phyloP scores from a whole-genome alignment of 225 moss, liverwort and hornwort species.

The Climacium dendroides region DNA sequence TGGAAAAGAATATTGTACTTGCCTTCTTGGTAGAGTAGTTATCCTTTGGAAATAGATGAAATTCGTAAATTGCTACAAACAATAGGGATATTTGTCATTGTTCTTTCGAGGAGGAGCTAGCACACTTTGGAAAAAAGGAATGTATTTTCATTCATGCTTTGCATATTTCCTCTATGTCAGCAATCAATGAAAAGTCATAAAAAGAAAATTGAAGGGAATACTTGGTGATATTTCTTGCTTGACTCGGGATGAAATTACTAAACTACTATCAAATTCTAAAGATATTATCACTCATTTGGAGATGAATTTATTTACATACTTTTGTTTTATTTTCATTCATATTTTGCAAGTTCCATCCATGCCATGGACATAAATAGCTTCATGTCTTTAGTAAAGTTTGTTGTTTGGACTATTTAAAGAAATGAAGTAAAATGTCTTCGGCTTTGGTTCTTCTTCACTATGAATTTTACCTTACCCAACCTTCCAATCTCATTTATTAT shows the following conservation, averaged over 20 bases:
- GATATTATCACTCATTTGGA: accelerated
- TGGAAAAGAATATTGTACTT: accelerated
- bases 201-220: not conserved
- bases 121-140: accelerated
- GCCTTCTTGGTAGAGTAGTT: accelerated
- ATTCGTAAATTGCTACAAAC: no score
- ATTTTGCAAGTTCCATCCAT: not conserved
- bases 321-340: not conserved
- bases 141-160: not conserved
- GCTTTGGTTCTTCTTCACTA: not conserved
- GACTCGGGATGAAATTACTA: no score
- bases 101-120: no score
- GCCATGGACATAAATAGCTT: not conserved
- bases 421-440: no score
- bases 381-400: no score
- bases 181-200: accelerated
- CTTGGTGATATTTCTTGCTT: accelerated
- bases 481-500: no score
- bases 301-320: accelerated
- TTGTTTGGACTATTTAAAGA: accelerated
- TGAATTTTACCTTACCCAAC: not conserved
- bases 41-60: accelerated
- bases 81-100: no score
- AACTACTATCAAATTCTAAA: accelerated
- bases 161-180: accelerated